Evolutionary conservation across 2,329 filamentous ascomycete species (phyloP), one percentile per base, ranked within the genome.

Genomic region (Cercospora janseana): DNA sequence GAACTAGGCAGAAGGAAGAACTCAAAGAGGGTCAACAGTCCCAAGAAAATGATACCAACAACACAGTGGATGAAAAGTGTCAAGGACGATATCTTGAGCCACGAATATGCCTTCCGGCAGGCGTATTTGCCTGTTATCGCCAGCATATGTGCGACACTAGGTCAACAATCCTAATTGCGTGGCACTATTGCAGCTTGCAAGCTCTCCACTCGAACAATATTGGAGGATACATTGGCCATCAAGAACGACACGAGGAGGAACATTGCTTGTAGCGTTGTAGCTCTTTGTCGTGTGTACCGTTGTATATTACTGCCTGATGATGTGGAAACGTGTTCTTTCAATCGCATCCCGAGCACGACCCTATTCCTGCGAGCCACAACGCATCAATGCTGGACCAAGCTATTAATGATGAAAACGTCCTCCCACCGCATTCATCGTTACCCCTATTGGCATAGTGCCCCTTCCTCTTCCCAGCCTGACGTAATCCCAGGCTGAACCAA

Each of bases 1-100:
- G 55, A 55, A 58, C 44, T 58, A 57, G 35, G 35, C n/a, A 13
- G 12, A 24, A 9, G 1, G 2, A 20, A 5, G 4, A 2, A 26
- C 4, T 40, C n/a, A 40, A 38, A 24, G 6, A 10, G 20, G 21
- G 23, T 24, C 12, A 10, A 40, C 35, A 40, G 35, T 40, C 20
- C 35, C 35, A 12, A 13, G 13, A 40, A 16, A 38, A n/a, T 38
- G 12, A 13, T 20, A 8, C n/a, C n/a, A n/a, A n/a, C n/a, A n/a
- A n/a, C n/a, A n/a, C n/a, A n/a, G n/a, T n/a, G n/a, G n/a, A 10
- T 23, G 12, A 23, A 40, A 13, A 15, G 20, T 20, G 16, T 15
- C 35, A 40, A 13, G n/a, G n/a, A n/a, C n/a, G n/a, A n/a, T n/a
- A n/a, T n/a, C n/a, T n/a, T n/a, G n/a, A n/a, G n/a, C n/a, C n/a